phyloP scores from a whole-genome alignment of 371 early-diverging fungal species.

The Apophysomyces ossiformis region DNA sequence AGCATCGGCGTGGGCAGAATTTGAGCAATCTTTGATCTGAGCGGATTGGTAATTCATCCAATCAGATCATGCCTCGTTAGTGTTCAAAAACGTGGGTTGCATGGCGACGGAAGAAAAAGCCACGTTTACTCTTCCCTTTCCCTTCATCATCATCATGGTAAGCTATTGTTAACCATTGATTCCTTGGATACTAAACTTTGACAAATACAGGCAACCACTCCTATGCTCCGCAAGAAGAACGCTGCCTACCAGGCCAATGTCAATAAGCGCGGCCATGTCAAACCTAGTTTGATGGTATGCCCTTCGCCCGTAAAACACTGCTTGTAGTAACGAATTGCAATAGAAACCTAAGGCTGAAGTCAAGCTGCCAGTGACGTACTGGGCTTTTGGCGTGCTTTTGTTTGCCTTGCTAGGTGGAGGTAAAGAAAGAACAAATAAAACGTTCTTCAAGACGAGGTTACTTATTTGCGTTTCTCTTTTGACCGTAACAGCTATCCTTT shows the following conservation, averaged over 20 bases:
- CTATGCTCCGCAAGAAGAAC: conserved; percentile 44
- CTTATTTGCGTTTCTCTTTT: neutral
- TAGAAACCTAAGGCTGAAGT: conserved; percentile 28
- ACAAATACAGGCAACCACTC: conserved; percentile 33
- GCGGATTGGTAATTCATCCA: neutral
- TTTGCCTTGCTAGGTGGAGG: conserved; percentile 34
- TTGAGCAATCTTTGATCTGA: neutral
- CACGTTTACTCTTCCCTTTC: conserved; percentile 1
- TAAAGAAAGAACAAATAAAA: neutral
- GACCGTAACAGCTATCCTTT: neutral
- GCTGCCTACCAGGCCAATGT: conserved; percentile 42
- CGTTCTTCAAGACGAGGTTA: too few relatives aligned
- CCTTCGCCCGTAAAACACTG: neutral
- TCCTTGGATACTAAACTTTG: neutral
- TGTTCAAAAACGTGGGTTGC: neutral
- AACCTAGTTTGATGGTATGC: conserved; percentile 29
- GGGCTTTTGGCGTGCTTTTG: conserved; percentile 23
- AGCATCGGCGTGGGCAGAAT: too few relatives aligned
- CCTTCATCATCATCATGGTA: conserved; percentile 23
- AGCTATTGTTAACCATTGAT: neutral
- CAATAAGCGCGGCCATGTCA: conserved; percentile 46
- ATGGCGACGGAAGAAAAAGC: neutral
- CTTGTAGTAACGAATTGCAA: neutral
- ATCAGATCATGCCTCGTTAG: neutral
- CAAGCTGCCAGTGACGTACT: conserved; percentile 25